Evolutionary conservation across 2,329 filamentous ascomycete species (phyloP).

Genomic region (Colletotrichum shisoi): DNA sequence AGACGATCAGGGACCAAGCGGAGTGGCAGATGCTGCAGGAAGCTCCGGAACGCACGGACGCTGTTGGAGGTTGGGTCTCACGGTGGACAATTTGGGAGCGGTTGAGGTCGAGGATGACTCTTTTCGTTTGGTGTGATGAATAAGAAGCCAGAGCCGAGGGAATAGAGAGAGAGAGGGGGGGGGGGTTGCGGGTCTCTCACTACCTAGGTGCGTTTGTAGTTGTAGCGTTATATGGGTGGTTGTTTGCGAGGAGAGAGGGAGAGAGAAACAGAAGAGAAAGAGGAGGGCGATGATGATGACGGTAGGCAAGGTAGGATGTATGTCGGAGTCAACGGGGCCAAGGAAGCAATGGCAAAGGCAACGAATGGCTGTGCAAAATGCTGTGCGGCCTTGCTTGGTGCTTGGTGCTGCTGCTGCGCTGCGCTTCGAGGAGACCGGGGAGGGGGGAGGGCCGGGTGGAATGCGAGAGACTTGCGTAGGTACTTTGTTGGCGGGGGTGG

Average conservation of each 20-base stretch:
- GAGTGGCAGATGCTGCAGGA: constrained; percentile 34
- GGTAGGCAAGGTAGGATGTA: neutral
- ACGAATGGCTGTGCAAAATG: constrained; percentile 7
- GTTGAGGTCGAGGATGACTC: neutral
- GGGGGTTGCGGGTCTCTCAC: neutral
- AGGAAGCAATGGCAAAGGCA: neutral
- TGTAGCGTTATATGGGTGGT: neutral
- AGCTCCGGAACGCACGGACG: constrained; percentile 39
- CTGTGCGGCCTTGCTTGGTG: neutral
- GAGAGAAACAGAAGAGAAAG: neutral
- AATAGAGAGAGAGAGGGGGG: neutral
- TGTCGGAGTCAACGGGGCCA: neutral
- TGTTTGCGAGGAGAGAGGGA: neutral
- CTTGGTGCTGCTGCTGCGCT: neutral
- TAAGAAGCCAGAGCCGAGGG: neutral
- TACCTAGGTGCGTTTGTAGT: neutral
- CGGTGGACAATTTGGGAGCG: constrained; percentile 5
- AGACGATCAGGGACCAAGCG: constrained; percentile 34
- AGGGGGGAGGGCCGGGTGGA: constrained; percentile 7
- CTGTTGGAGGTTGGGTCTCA: constrained; percentile 18
- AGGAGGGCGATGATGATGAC: neutral
- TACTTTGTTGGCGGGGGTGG: constrained; percentile 42
- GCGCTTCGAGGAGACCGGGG: neutral
- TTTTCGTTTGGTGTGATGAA: neutral
- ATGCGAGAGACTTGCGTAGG: constrained; percentile 22